Percentiles rank a stretch among this genome's conserved stretches.
Conservation (phyloP, 2,329 filamentous ascomycete genomes). For the Coniochaeta ligniaria region DNA sequence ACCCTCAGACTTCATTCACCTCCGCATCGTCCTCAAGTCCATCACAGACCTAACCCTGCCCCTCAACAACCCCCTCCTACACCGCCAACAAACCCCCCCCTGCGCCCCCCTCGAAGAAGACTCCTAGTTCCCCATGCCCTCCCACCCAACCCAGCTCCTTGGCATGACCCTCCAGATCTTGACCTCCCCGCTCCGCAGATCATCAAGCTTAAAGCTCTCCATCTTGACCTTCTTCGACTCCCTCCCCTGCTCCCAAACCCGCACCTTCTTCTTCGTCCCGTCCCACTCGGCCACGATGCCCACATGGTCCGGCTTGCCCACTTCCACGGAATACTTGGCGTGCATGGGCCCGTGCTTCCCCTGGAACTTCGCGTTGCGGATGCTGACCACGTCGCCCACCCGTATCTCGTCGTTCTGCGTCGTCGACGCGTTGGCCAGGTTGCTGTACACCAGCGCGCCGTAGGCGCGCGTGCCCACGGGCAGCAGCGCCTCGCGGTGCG, state of each 20-base stretch:
- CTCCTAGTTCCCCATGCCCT: slow-evolving; percentile 34
- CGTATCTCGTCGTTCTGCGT: slow-evolving; percentile 90
- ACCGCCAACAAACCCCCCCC: neutral
- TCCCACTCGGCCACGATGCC: slow-evolving; percentile 94
- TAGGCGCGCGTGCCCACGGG: slow-evolving; percentile 87
- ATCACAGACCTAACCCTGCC: neutral
- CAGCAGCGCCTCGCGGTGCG: slow-evolving; percentile 64
- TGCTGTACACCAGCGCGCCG: slow-evolving; percentile 87
- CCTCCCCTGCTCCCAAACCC: slow-evolving; percentile 89
- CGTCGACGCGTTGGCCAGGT: slow-evolving; percentile 88
- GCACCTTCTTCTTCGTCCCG: slow-evolving; percentile 94
- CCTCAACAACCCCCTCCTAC: neutral
- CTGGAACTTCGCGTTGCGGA: slow-evolving; percentile 90
- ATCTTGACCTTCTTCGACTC: slow-evolving; percentile 91
- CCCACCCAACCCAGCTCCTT: slow-evolving; percentile 88
- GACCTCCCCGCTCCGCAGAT: slow-evolving; percentile 87
- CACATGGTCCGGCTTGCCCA: slow-evolving; percentile 84
- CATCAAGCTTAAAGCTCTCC: slow-evolving; percentile 90
- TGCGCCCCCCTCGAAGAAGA: neutral
- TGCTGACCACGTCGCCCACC: slow-evolving; percentile 80
- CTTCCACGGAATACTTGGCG: slow-evolving; percentile 82
- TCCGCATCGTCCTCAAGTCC: neutral
- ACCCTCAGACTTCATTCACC: too few species aligned
- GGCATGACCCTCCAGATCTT: slow-evolving; percentile 97
- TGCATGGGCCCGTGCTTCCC: slow-evolving; percentile 95